phyloP scores from a whole-genome alignment of 768 basidiomycete genomes.

The Mycena leptocephala region DNA sequence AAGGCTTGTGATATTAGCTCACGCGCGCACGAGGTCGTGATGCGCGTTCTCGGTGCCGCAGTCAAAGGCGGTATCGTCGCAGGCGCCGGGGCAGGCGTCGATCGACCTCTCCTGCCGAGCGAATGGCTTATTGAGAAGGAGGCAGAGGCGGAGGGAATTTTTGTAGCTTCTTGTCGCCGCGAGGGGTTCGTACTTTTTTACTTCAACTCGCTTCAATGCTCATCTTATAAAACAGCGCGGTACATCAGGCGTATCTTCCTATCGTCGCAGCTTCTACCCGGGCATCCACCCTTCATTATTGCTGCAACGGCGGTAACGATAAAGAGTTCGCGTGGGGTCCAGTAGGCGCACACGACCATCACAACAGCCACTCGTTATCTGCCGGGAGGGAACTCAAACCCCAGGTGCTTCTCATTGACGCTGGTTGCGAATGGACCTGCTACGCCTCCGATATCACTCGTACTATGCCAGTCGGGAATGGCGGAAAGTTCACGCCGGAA shows the following conservation, averaged over 20 bases:
- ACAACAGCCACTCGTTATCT: conserved; percentile 66
- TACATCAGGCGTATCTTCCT: conserved; percentile 93
- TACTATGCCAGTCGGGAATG: conserved; percentile 95
- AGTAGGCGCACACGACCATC: conserved; percentile 67
- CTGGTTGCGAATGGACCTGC: conserved; percentile 89
- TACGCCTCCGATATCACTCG: conserved; percentile 76
- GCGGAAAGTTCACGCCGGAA: conserved; percentile 89
- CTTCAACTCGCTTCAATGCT: background rate
- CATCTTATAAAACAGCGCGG: conserved; percentile 65
- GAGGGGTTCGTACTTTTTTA: conserved; percentile 77
- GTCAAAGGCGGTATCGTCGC: conserved; percentile 71
- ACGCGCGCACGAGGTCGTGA: conserved; percentile 91
- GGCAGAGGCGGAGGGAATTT: conserved; percentile 94
- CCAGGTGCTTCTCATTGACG: conserved; percentile 92
- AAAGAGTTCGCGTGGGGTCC: conserved; percentile 91
- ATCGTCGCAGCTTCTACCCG: conserved; percentile 92
- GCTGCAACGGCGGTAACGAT: conserved; percentile 81
- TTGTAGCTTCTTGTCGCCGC: conserved; percentile 90
- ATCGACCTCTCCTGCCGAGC: conserved; percentile 73
- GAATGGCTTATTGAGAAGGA: conserved; percentile 96
- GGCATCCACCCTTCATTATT: conserved; percentile 94
- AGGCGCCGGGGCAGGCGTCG: conserved; percentile 60
- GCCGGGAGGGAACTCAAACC: conserved; percentile 65
- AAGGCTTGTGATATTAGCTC: conserved; percentile 91
- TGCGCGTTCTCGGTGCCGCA: conserved; percentile 89